Evolutionary conservation across 495 filamentous ascomycete genomes (phyloP).

Genomic region (Rostrohypoxylon terebratum): DNA sequence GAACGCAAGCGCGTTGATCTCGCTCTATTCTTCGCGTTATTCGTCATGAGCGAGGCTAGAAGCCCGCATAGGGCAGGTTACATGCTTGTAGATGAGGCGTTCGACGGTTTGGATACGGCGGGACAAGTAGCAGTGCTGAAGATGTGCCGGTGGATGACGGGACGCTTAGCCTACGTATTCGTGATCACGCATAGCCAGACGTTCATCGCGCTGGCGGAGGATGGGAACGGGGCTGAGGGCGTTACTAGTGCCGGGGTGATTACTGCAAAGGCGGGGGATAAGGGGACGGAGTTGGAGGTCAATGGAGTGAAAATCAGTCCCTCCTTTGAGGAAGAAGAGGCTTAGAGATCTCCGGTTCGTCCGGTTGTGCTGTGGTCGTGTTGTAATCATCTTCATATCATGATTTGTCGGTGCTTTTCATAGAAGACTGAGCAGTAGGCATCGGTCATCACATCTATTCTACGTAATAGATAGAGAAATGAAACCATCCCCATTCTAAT

Average conservation of each 20-base stretch:
- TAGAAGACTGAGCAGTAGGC: background rate
- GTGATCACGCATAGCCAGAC: slow-evolving; percentile 45
- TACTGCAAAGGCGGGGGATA: slow-evolving; percentile 21
- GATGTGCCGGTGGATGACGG: slow-evolving; percentile 45
- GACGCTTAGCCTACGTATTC: slow-evolving; percentile 36
- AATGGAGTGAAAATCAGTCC: background rate
- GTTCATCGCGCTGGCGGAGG: slow-evolving; percentile 22
- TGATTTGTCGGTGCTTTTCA: background rate
- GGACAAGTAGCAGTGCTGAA: slow-evolving; percentile 48
- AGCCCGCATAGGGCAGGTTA: slow-evolving; percentile 49
- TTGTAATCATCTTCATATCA: background rate
- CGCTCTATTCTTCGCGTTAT: slow-evolving; percentile 51
- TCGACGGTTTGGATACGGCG: slow-evolving; percentile 48
- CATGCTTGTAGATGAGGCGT: slow-evolving; percentile 52
- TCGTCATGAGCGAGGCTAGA: slow-evolving; percentile 45
- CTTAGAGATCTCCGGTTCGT: background rate
- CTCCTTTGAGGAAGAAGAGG: background rate
- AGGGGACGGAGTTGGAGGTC: slow-evolving; percentile 15
- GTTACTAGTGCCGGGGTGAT: slow-evolving; percentile 29
- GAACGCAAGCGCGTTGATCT: slow-evolving; percentile 54
- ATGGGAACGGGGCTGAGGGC: slow-evolving; percentile 28
- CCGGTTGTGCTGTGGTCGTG: background rate
- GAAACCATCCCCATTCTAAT: background rate
- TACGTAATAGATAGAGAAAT: background rate
- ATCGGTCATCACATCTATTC: background rate